These are phyloP conservation scores for Paramyrothecium roridum DNA, from an alignment of 2,329 filamentous ascomycete species.

Conservation along the genomic window DNA sequence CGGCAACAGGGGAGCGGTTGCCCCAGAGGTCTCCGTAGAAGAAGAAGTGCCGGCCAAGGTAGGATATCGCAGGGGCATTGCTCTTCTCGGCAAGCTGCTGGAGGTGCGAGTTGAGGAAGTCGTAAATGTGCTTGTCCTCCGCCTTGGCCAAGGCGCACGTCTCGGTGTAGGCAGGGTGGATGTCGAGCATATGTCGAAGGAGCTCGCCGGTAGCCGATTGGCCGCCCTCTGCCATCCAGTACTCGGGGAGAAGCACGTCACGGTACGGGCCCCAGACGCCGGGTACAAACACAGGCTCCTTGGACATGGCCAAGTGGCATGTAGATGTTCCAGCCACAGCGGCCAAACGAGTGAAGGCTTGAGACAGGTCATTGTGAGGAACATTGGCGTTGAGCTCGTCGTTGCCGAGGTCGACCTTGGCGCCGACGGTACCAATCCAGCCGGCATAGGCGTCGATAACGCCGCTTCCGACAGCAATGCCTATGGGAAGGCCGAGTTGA, in stretches of 20 bases:
- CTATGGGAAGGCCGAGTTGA: conserved; percentile 79
- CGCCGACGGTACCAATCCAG: conserved; percentile 98
- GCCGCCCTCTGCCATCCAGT: conserved; percentile 96
- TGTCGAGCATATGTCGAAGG: conserved; percentile 90
- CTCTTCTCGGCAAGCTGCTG: conserved; percentile 68
- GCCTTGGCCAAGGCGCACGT: conserved; percentile 76
- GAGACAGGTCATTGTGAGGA: conserved; percentile 80
- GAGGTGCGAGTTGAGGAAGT: conserved; percentile 88
- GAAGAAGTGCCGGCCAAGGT: conserved; percentile 91
- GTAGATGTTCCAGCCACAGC: conserved; percentile 96
- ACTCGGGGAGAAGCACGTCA: conserved; percentile 86
- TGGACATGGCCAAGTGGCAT: conserved; percentile 94
- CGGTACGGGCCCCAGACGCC: conserved; percentile 98
- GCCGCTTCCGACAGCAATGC: conserved; percentile 90
- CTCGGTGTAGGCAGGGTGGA: conserved; percentile 84
- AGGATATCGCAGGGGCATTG: conserved; percentile 74
- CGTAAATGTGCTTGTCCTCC: conserved; percentile 86
- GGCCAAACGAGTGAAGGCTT: conserved; percentile 89
- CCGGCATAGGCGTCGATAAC: conserved; percentile 98
- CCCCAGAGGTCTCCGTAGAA: conserved; percentile 98
- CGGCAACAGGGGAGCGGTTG: conserved; percentile 90
- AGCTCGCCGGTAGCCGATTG: conserved; percentile 96
- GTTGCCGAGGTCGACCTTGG: conserved; percentile 74
- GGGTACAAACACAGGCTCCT: conserved; percentile 86
- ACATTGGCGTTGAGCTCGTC: conserved; percentile 65